Evolutionary conservation across 202 grass and related monocot species (phyloP).

Genomic region (Elaeis oleifera): DNA sequence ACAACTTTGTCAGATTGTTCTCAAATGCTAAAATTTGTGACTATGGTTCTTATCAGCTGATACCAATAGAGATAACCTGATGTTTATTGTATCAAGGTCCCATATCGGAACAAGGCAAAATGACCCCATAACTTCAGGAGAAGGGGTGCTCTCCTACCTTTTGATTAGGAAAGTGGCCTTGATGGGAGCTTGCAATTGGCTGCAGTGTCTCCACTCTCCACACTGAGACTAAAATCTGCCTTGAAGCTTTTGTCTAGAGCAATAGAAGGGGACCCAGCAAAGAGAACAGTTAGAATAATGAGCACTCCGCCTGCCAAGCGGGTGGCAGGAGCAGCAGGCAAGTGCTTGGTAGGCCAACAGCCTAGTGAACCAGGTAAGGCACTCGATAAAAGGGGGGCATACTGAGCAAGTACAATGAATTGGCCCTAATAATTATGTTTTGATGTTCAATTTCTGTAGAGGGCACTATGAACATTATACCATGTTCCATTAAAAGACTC

Average conservation of each 20-base stretch:
- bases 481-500: neutral
- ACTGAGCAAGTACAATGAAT: neutral
- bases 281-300: too few relatives aligned
- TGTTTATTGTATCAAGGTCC: too few relatives aligned
- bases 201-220: too few relatives aligned
- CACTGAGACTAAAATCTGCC: too few relatives aligned
- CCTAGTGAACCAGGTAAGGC: neutral
- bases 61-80: too few relatives aligned
- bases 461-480: neutral
- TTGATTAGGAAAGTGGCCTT: neutral
- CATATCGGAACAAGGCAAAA: too few relatives aligned
- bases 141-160: neutral
- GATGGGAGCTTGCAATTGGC: too few relatives aligned
- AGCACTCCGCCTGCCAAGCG: neutral
- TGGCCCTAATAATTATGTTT: neutral
- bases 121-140: neutral
- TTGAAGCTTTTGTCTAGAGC: neutral
- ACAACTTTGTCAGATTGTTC: too few relatives aligned
- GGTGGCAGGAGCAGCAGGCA: neutral
- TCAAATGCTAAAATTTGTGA: too few relatives aligned
- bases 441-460: neutral
- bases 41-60: too few relatives aligned
- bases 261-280: too few relatives aligned
- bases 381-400: neutral
- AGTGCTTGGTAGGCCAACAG: conserved; percentile 1